These are phyloP conservation scores for Kodamaea kaohsiungensis DNA, from an alignment of 805 yeast species.

Conservation along the genomic window DNA sequence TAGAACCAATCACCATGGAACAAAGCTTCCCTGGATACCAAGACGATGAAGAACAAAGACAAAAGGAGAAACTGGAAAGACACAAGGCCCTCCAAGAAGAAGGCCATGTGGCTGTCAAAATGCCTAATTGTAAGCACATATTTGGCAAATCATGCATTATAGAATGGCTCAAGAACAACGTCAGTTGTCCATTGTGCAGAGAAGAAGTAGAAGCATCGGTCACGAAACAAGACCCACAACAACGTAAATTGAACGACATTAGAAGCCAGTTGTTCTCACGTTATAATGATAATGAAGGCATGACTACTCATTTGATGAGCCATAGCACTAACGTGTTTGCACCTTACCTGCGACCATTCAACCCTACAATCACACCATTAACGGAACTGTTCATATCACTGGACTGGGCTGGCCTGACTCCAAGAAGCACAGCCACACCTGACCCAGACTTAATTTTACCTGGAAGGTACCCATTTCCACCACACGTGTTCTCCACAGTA, in stretches of 20 bases:
- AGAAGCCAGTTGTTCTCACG: conserved; percentile 14
- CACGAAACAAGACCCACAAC: conserved; percentile 18
- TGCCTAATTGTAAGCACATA: conserved; percentile 44
- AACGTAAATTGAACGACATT: conserved; percentile 15
- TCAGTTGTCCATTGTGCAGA: conserved; percentile 45
- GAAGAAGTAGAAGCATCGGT: conserved; percentile 29
- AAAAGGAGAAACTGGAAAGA: conserved; percentile 12
- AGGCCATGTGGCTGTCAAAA: conserved; percentile 36
- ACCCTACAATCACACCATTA: conserved; percentile 37
- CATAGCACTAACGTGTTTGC: conserved; percentile 39
- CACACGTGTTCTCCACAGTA: not conserved
- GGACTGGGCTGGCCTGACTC: conserved; percentile 26
- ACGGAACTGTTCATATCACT: conserved; percentile 40
- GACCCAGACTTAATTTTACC: conserved; percentile 34
- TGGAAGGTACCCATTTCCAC: conserved; percentile 27
- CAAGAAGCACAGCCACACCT: not conserved
- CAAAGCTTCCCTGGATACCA: conserved; percentile 27
- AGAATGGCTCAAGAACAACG: conserved; percentile 42
- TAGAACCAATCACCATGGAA: conserved; percentile 19
- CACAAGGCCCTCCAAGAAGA: conserved; percentile 12
- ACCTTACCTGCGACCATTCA: conserved; percentile 38
- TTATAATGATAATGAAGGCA: conserved; percentile 19
- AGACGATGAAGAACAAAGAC: conserved; percentile 14
- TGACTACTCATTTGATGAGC: conserved; percentile 25
- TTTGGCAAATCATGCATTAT: conserved; percentile 43